Percentiles rank a stretch among this genome's conserved stretches.
phyloP scores from a whole-genome alignment of 768 basidiomycete genomes.

The Tulasnella sp. region DNA sequence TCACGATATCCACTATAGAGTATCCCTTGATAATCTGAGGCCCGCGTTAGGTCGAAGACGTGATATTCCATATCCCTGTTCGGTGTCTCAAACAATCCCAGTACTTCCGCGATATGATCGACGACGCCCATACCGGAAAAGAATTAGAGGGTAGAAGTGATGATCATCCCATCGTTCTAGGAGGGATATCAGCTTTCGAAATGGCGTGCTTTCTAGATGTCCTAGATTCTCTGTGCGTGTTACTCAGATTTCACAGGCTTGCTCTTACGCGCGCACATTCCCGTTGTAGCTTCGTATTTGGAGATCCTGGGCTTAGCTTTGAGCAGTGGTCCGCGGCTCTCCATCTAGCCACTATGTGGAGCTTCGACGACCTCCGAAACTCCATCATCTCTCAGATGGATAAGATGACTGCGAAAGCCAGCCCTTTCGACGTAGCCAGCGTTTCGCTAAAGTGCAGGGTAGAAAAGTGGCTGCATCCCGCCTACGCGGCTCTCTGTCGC shows the following conservation, averaged over 20 bases:
- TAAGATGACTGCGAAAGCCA: background rate
- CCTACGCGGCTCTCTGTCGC: constrained; percentile 11
- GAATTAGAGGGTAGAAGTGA: background rate
- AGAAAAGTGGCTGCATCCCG: constrained; percentile 16
- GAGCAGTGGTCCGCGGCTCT: constrained; percentile 10
- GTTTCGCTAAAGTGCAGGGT: constrained; percentile 17
- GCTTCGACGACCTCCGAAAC: constrained; percentile 7
- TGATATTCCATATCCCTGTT: background rate
- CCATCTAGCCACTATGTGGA: constrained; percentile 23
- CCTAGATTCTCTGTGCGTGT: background rate
- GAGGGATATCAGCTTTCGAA: background rate
- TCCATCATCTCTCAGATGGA: background rate
- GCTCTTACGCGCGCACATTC: too few relatives aligned
- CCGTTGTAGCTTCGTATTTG: background rate
- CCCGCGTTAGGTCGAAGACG: background rate
- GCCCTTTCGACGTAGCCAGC: background rate
- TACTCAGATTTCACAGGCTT: background rate
- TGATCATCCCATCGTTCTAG: background rate
- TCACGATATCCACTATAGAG: background rate
- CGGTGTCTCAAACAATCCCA: background rate
- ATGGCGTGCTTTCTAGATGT: constrained; percentile 17
- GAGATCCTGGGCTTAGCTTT: background rate
- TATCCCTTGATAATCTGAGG: background rate
- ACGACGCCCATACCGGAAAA: background rate
- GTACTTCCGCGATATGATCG: constrained; percentile 4